Evolutionary conservation across 208 protist genomes (phyloP).

Genomic region (Trypanosoma avium): DNA sequence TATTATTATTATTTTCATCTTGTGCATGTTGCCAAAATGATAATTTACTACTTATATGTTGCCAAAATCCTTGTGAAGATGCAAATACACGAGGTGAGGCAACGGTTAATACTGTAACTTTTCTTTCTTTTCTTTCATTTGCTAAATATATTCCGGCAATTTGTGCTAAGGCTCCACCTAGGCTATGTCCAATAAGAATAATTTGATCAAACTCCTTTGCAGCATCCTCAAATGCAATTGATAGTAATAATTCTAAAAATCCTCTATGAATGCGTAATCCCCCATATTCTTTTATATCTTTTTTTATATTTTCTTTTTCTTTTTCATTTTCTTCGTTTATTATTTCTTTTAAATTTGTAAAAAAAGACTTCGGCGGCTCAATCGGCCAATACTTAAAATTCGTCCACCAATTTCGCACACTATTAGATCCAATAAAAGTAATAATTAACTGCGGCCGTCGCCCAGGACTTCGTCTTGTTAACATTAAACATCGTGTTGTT

Average conservation of each 20-base stretch:
- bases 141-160: slow-evolving; percentile 57
- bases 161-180: slow-evolving; percentile 60
- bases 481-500: slow-evolving; percentile 54
- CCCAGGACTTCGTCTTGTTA: slow-evolving; percentile 47
- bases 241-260: slow-evolving; percentile 49
- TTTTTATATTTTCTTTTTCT: too few relatives aligned
- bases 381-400: slow-evolving; percentile 47
- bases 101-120: slow-evolving; percentile 63
- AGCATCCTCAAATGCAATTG: slow-evolving; percentile 44
- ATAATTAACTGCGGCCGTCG: slow-evolving; percentile 64
- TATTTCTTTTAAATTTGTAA: too few relatives aligned
- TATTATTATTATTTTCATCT: too few relatives aligned
- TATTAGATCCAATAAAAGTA: slow-evolving; percentile 58
- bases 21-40: too few relatives aligned
- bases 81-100: slow-evolving; percentile 62
- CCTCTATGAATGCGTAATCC: slow-evolving; percentile 52
- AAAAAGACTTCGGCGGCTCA: slow-evolving; percentile 37
- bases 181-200: slow-evolving; percentile 61
- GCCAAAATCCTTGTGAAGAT: slow-evolving; percentile 20
- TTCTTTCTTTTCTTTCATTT: slow-evolving; percentile 38
- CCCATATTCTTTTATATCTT: too few relatives aligned
- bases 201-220: slow-evolving; percentile 52
- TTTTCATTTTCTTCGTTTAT: too few relatives aligned
- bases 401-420: slow-evolving; percentile 51
- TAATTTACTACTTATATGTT: background rate